phyloP scores from a whole-genome alignment of 345 rosid genomes.

The Zanthoxylum bungeanum region DNA sequence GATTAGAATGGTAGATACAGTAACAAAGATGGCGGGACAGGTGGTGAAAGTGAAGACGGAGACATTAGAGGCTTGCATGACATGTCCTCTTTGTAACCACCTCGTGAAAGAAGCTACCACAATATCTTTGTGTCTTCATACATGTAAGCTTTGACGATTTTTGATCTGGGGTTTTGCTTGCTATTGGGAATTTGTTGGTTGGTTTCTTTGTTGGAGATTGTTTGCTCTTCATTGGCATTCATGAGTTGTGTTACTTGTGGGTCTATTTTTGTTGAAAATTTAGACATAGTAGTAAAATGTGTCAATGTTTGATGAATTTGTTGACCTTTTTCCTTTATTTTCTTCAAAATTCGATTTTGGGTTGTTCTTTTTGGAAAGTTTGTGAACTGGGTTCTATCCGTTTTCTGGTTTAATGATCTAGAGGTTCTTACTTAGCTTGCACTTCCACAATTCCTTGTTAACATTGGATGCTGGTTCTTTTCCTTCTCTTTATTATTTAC shows the following conservation, averaged over 20 bases:
- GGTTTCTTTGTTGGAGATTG: not conserved
- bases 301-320: not conserved
- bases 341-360: not conserved
- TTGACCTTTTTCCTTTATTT: not conserved
- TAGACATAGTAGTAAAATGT: not conserved
- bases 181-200: not conserved
- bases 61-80: conserved; percentile 62
- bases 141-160: conserved; percentile 46
- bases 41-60: conserved; percentile 50
- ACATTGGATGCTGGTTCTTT: not conserved
- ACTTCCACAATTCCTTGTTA: not conserved
- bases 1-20: not conserved
- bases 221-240: not conserved
- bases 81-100: conserved; percentile 65
- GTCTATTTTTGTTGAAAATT: not conserved
- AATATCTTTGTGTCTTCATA: conserved; percentile 72
- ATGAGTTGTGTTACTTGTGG: not conserved
- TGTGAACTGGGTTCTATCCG: not conserved
- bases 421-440: not conserved
- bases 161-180: conserved; percentile 19
- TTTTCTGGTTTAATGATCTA: not conserved
- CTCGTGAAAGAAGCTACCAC: conserved; percentile 69
- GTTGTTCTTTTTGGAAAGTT: not conserved
- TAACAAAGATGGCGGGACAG: conserved; percentile 35
- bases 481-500: not conserved